Evolutionary conservation across 352 stramenopile species (phyloP), one percentile per base, ranked within the genome.

Genomic region (Phytophthora cryptogea): DNA sequence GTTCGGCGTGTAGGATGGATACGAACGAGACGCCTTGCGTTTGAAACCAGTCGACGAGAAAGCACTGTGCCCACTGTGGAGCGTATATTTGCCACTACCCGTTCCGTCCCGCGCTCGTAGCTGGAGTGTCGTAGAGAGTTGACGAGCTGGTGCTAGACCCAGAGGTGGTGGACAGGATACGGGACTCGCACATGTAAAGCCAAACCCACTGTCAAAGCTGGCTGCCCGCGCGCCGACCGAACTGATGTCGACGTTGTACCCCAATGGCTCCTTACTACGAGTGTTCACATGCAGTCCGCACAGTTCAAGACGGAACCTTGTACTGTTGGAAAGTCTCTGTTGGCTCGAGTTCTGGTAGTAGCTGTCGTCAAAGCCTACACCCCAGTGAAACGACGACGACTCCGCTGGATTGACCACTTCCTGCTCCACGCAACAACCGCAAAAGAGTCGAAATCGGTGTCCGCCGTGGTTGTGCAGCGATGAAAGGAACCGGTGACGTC

Each of bases 361-460:
- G 47, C 47, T 68, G 37, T 68, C 60, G 4, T 68, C 60, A 43
- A 68, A 68, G 32, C 60, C 60, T 11, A 64, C 60, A 13, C 60
- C 54, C 60, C 60, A 68, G 13, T 55, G 60, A 8, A 68, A 68
- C 3, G 54, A 55, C 10, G 60, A 33, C 17, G 40, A 30, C 10
- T 68, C 54, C 4, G 17, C 43, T 9, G 55, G 62, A 36, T 70
- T 36, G 10, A 66, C 32, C n/a, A 23, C 56, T 8, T 66, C 44
- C 33, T 62, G 33, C 48, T 70, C 44, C 26, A 62, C 44, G 17
- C 46, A 43, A 27, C 62, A 66, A 0, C 49, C 42, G 33, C 62
- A 66, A 26, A 61, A 57, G 0, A 61, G 36, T 40, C 33, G 14
- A 35, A 62, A 53, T 1, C 50, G 43, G 13, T 44, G 54, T 11